Evolutionary conservation across 1,284 basidiomycete species (phyloP), one percentile per base, ranked within the genome.

Genomic region (Boletellus deceptivus): DNA sequence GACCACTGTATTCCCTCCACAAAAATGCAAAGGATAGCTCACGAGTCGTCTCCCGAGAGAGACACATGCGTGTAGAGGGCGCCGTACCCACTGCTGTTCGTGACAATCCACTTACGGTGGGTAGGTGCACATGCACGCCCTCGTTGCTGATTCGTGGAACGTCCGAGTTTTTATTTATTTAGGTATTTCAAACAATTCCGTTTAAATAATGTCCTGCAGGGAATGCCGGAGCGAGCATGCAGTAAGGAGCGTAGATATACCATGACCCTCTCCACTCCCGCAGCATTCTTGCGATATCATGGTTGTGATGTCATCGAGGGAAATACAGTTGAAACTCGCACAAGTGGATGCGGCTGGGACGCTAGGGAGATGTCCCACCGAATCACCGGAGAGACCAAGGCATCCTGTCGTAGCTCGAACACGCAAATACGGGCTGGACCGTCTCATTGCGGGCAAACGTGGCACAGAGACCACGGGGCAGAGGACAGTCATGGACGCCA

Each of bases 111-210:
- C 29, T 29, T 67, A 60, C 8, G 36, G 41, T 8, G 62, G 64
- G 40, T 67, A 67, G 16, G 55, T 43, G 35, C 64, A 63, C 34
- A 6, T 59, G 22, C 8, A 39, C 31, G 17, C 55, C 58, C 1
- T 22, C 38, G n/a, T 43, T 31, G 24, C 53, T 20, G 20, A 20
- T 20, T 4, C 20, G 20, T 40, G 25, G 27, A 27, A 27, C 10
- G 27, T 10, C 27, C 4, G 27, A 27, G 10, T 27, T 20, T 20
- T 20, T 20, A n/a, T 20, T 20, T 20, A 20, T 20, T 20, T 20
- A 20, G 20, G 20, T 20, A 20, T 20, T 20, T 20, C 3, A 20
- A n/a, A n/a, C n/a, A n/a, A 20, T 20, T 20, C 20, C 20, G 20
- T 20, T 20, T 20, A 20, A n/a, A n/a, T n/a, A n/a, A 20, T 20